Conservation (phyloP, 1,284 basidiomycete genomes). For the Tranzscheliella williamsii region DNA sequence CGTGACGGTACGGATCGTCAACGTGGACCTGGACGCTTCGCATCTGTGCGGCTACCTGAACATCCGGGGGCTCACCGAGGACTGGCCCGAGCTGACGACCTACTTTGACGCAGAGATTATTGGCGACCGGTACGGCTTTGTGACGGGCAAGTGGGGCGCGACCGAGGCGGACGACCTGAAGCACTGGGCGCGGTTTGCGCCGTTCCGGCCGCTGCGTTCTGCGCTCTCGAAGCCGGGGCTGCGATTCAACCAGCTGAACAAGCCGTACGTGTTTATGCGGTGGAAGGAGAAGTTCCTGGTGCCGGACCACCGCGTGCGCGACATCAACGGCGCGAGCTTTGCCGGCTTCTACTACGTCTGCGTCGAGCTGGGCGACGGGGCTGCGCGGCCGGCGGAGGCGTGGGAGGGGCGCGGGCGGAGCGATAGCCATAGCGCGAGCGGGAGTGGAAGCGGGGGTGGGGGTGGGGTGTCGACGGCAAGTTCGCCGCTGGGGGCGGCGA, state of each 20-base stretch:
- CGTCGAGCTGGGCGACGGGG: conserved; percentile 67
- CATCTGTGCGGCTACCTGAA: conserved; percentile 58
- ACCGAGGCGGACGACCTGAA: conserved; percentile 54
- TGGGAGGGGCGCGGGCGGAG: conserved; percentile 6
- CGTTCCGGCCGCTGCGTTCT: conserved; percentile 38
- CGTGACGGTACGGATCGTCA: conserved; percentile 53
- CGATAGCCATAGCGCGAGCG: background rate
- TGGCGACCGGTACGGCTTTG: conserved; percentile 45
- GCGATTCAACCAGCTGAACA: conserved; percentile 46
- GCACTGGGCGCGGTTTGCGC: conserved; percentile 55
- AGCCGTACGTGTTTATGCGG: conserved; percentile 75
- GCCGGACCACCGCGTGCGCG: conserved; percentile 86
- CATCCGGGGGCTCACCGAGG: conserved; percentile 57
- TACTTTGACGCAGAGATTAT: conserved; percentile 60
- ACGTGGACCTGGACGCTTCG: conserved; percentile 53
- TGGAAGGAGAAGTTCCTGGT: conserved; percentile 97
- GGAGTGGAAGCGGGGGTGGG: background rate
- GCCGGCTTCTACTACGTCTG: conserved; percentile 80
- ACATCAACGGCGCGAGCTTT: conserved; percentile 93
- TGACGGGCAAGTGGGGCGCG: conserved; percentile 57
- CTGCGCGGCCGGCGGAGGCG: conserved; percentile 2
- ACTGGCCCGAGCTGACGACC: conserved; percentile 60
- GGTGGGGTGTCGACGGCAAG: conserved; percentile 1
- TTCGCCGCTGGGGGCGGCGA: conserved; percentile 4
- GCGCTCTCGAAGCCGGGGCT: conserved; percentile 32